Evolutionary conservation across 148 eudicot species (phyloP), one percentile per base, ranked within the genome.

Genomic region (Camellia sinensis): DNA sequence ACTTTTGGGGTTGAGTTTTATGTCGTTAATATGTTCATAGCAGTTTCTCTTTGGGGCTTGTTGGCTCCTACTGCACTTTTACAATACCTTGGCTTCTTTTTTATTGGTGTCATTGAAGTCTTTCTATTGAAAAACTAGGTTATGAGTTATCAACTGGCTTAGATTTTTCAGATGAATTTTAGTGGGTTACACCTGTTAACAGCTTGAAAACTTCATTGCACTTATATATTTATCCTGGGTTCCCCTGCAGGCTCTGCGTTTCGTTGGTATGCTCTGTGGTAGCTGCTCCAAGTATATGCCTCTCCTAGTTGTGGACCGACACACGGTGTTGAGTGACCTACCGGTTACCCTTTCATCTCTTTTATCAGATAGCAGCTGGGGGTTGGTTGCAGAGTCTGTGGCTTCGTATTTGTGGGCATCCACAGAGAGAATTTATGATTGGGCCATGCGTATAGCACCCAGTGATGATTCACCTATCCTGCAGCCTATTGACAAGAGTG

Each of bases 261-360:
- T 92, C 81, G 78, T 92, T 41, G 90, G 91, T 61, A 87, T 94
- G 81, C 84, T 94, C 78, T 87, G 88, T 59, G 98, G 98, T 40
- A 87, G 91, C 83, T 85, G 78, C 76, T 92, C 90, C 70, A 90
- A 88, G 40, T 94, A 92, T 46, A 94, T 92, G 98, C 97, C 98
- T 50, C 71, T 94, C 44, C 86, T 94, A 79, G 72, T 90, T 75
- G 76, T 89, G 37, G 90, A 92, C 82, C 87, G 80, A 67, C 41
- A 4, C 29, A 81, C 81, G 14, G 94, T 92, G 44, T 80, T 94
- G 75, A 82, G 84, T 67, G 98, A 94, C 82, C 91, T 94, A 19
- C 95, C 98, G 0, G 87, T 90, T 67, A 87, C 93, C 45, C 89
- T 94, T 60, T 48, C 93, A 40, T 87, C 93, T 71, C 89, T 94